Evolutionary conservation across 2,329 filamentous ascomycete genomes (phyloP), one percentile per base, ranked within the genome.

Genomic region (Xylaria sp.): DNA sequence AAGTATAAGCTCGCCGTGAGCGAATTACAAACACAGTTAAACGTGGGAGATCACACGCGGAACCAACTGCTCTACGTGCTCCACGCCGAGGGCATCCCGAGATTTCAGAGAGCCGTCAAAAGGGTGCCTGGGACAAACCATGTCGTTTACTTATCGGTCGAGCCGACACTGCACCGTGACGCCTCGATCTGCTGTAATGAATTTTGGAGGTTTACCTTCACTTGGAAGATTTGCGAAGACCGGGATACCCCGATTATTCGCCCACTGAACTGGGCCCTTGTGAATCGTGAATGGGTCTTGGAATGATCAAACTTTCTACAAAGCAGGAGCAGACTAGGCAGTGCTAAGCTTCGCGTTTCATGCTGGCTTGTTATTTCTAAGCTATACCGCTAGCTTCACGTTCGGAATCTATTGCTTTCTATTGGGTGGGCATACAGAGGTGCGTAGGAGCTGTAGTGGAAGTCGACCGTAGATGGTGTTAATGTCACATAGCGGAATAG

Each of bases 141-240:
- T 4, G n/a, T 11, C 34, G 27, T 61, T 42, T 6, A 19, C 19
- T 21, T 61, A 11, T 54, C 59, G 24, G 59, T 54, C 4, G 8
- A 61, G 11, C 59, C 34, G 5, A 27, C n/a, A 21, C 32, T 53
- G 17, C 48, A 45, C 14, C 34, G 11, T 32, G 48, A 61, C 3
- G 32, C 34, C 24, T 61, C 48, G 8, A 45, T 61, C 17, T 61
- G 59, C 27, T 54, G 32, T 11, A 45, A 54, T 21, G 12, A 24
- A 2, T 53, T 61, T 45, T 61, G 59, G 59, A 53, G 17, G 48
- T 39, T 61, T 48, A 61, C 48, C 3, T 53, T 61, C 14, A 53
- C 48, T 8, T 61, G n/a, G 12, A 54, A 9, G 27, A 45, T 54
- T 14, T 61, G 2, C 24, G 7, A 45, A 32, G 47, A 17, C 9